Evolutionary conservation across 352 stramenopile genomes (phyloP), one percentile per base, ranked within the genome.

Genomic region (Hyphochytrium catenoides): DNA sequence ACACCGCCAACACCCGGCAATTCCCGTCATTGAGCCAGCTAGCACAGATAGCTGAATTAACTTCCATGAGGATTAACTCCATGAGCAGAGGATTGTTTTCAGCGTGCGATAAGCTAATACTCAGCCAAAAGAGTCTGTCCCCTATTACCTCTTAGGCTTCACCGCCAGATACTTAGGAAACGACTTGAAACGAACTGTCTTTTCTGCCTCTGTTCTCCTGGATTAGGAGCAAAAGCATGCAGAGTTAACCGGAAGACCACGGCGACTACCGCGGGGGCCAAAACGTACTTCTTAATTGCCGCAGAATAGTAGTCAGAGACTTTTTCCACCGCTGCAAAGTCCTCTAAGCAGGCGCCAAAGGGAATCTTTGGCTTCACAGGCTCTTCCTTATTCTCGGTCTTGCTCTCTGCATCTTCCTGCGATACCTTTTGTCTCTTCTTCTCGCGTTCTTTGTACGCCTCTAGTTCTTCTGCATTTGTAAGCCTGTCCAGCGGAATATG

Each of bases 121-220:
- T n/a, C n/a, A n/a, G n/a, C n/a, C n/a, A n/a, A n/a, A n/a, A n/a
- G n/a, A n/a, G n/a, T n/a, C n/a, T n/a, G n/a, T n/a, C n/a, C n/a
- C n/a, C n/a, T n/a, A n/a, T n/a, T n/a, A n/a, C n/a, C n/a, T n/a
- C n/a, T n/a, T n/a, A n/a, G n/a, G n/a, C 56, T 98, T 82, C 17
- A 99, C 50, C 15, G 95, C 52, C 19, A 99, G 53, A 50, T 97
- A 98, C 6, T 75, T 65, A 8, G 91, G 91, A 43, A 96, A 97
- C 18, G 81, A 92, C 26, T 59, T 54, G 46, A 98, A 84, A 11
- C 81, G 64, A 21, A 72, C 66, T 0, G 52, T 74, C 39, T 82
- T 81, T 25, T 78, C 59, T 0, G 70, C 70, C 9, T 66, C 44
- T 5, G 67, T 68, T 36, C 82, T 84, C 39, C 63, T 64, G 6